Conservation (phyloP, 441 rosid genomes). For the Populus trichocarpa region DNA sequence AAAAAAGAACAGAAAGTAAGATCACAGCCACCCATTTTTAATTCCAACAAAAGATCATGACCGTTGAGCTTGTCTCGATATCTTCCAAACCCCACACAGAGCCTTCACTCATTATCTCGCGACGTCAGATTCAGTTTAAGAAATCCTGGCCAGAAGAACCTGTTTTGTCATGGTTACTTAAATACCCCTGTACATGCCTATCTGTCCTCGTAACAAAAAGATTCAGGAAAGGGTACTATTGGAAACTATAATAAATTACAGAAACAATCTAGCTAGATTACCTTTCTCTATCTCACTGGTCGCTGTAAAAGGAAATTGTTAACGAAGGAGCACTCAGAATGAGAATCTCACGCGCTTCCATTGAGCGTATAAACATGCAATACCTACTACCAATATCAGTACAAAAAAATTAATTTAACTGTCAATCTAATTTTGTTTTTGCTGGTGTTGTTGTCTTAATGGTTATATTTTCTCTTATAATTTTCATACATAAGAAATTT, state of each 20-base stretch:
- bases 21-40: slow-evolving; percentile 11
- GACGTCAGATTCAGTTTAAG: slow-evolving; percentile 59
- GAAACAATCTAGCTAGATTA: slow-evolving; percentile 42
- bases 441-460: too few relatives aligned
- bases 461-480: not conserved
- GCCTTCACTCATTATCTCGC: slow-evolving; percentile 42
- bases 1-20: not conserved
- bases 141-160: slow-evolving; percentile 37
- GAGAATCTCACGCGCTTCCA: slow-evolving; percentile 8
- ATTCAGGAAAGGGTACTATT: slow-evolving; percentile 22
- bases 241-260: slow-evolving; percentile 7
- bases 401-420: too few relatives aligned
- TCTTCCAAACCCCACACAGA: slow-evolving; percentile 33
- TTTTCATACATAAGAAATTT: too few relatives aligned
- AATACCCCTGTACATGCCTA: too few relatives aligned
- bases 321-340: not conserved
- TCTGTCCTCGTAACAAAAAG: not conserved
- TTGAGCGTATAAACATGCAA: not conserved
- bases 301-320: slow-evolving; percentile 33
- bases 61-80: slow-evolving; percentile 53
- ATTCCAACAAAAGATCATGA: slow-evolving; percentile 31
- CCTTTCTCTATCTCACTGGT: slow-evolving; percentile 51
- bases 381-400: not conserved
- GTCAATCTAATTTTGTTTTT: not conserved
- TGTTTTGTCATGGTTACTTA: slow-evolving; percentile 13